Evolutionary conservation across 176 grass and related monocot species (phyloP).

Genomic region (Avena insularis): DNA sequence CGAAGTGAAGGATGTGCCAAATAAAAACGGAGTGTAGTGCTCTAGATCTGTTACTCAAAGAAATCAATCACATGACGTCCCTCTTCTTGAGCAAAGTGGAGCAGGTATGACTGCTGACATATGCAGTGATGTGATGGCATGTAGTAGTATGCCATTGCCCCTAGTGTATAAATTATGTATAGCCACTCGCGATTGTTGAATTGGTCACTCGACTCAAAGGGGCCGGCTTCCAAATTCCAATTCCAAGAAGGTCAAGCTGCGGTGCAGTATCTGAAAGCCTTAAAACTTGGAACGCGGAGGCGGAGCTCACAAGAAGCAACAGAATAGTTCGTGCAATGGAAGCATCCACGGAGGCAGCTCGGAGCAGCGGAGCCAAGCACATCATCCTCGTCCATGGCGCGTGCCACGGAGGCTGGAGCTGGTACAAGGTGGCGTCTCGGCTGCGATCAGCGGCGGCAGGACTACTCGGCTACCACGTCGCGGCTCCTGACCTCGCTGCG

Average conservation of each 20-base stretch:
- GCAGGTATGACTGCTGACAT: too few species aligned
- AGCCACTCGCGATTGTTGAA: background rate
- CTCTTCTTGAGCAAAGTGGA: too few species aligned
- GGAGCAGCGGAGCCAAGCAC: slow-evolving; percentile 25
- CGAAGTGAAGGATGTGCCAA: too few species aligned
- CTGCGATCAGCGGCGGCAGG: slow-evolving; percentile 48
- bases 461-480: slow-evolving; percentile 51
- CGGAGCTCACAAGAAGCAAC: background rate
- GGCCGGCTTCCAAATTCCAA: background rate
- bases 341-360: slow-evolving; percentile 12
- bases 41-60: too few species aligned
- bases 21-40: too few species aligned
- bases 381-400: slow-evolving; percentile 84
- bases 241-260: background rate
- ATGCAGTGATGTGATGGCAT: too few species aligned
- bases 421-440: slow-evolving; percentile 66
- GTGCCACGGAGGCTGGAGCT: slow-evolving; percentile 75
- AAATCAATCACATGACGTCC: too few species aligned
- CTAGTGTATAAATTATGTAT: background rate
- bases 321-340: background rate
- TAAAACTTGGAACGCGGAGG: background rate
- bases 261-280: background rate
- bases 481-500: slow-evolving; percentile 65
- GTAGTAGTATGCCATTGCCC: background rate
- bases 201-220: background rate